Conservation (phyloP, 305 asterid species). For the Solanum hybrid region DNA sequence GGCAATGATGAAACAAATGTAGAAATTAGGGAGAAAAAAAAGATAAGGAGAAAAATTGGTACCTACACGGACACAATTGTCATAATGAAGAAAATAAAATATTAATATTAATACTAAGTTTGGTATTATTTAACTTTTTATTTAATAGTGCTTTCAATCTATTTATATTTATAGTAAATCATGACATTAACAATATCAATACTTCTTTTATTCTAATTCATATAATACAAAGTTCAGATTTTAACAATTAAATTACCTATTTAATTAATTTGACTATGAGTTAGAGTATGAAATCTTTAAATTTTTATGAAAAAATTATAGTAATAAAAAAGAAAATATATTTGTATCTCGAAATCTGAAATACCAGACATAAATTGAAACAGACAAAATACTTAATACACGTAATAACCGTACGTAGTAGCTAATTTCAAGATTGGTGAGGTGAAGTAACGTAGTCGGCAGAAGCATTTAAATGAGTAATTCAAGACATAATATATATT, state of each 20-base stretch:
- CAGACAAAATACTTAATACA: not conserved
- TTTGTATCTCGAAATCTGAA: not conserved
- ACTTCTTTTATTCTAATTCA: not conserved
- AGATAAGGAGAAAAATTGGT: not conserved
- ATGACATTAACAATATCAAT: not conserved
- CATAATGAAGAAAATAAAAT: not conserved
- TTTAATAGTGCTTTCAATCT: not conserved
- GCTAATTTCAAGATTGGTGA: constrained; percentile 31
- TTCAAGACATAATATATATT: not conserved
- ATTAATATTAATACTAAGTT: not conserved
- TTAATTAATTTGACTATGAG: not conserved
- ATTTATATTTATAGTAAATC: not conserved
- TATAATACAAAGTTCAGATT: not conserved
- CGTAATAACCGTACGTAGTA: constrained; percentile 8
- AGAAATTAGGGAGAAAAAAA: not conserved
- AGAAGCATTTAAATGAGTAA: constrained; percentile 1
- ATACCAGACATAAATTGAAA: not conserved
- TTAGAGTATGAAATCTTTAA: not conserved
- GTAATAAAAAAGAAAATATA: not conserved
- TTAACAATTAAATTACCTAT: not conserved
- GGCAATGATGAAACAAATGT: constrained; percentile 30
- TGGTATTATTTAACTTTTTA: not conserved
- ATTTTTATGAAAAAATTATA: not conserved
- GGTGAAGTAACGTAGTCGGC: constrained; percentile 41
- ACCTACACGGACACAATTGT: not conserved